Percentiles rank a stretch among this genome's conserved stretches.
Conservation (phyloP, 345 rosid species). For the Populus deltoides region DNA sequence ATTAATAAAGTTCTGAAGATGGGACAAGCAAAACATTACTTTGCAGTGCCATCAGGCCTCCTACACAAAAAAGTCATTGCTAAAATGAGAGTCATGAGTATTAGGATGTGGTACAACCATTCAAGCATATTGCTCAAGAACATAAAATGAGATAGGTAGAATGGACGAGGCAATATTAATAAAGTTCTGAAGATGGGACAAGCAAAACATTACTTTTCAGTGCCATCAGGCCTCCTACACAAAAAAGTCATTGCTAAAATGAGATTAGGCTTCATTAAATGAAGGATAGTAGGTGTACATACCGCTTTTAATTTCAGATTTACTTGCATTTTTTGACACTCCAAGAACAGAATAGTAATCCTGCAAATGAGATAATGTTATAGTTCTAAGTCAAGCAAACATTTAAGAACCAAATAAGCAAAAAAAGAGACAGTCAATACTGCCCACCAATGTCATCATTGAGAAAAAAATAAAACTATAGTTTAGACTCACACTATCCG, state of each 20-base stretch:
- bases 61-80: neutral
- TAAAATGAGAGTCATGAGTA: neutral
- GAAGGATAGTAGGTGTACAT: conserved; percentile 19
- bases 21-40: neutral
- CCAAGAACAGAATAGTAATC: conserved; percentile 91
- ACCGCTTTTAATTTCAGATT: conserved; percentile 96
- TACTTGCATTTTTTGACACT: conserved; percentile 82
- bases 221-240: neutral
- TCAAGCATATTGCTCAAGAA: neutral
- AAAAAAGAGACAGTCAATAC: neutral
- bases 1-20: neutral
- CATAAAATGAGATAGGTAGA: neutral
- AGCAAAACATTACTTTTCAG: neutral
- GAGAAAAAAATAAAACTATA: conserved; percentile 12
- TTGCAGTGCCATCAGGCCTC: neutral
- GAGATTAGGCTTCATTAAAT: neutral
- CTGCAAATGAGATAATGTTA: conserved; percentile 37
- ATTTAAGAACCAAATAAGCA: neutral
- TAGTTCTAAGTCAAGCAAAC: neutral
- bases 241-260: neutral
- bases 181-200: neutral
- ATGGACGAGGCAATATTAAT: neutral
- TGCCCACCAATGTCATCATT: neutral
- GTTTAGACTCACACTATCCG: conserved; percentile 67
- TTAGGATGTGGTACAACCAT: neutral